Base-by-base conservation (phyloP, 208 protist genomes). In the Trypanosoma mega region DNA sequence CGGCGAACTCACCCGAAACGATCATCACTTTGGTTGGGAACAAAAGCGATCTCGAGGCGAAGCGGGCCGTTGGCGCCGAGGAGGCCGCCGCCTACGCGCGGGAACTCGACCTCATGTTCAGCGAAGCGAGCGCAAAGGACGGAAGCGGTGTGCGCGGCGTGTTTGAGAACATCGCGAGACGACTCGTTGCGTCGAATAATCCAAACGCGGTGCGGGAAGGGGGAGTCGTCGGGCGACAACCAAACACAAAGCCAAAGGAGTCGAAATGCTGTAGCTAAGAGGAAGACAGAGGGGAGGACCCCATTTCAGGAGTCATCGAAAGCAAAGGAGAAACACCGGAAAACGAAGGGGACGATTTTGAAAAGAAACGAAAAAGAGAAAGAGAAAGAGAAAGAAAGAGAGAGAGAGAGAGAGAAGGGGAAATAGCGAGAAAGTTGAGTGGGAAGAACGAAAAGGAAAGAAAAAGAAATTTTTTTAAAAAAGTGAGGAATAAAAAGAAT, bases 1-100 rank as follows among this genome's bases (percentile, higher is more conserved):
- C 90, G 3, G 77, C 83, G 7, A 87, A 93, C 57, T 86, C 79
- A 4, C 85, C 86, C 23, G 93, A 98, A 57, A 97, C 98, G 18
- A 58, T 88, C 20, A 78, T 99, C 29, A 78, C 76, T 56, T 87
- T 99, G 24, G 86, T 94, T 2, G 97, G 97, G 24, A 99, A 98
- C 75, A 99, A 99, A 68, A 84, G 65, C 45, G 97, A 98, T 72
- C 55, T 98, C 8, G 60, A 9, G 16, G 33, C 26, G 20, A 48
- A 30, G 31, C 78, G 87, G 16, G 45, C 59, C 39, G 87, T 94
- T 37, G 50, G 58, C n/a, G 26, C 59, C 16, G 79, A 76, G 5
- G 87, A 93, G 47, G 85, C 73, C 20, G 43, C 68, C 18, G 47
- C 45, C 39, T 85, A 84, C 21, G 81, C 87, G 1, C 58, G 39